Evolutionary conservation across 371 early-diverging fungal species (phyloP).

Genomic region (Dentiscutata heterogama): DNA sequence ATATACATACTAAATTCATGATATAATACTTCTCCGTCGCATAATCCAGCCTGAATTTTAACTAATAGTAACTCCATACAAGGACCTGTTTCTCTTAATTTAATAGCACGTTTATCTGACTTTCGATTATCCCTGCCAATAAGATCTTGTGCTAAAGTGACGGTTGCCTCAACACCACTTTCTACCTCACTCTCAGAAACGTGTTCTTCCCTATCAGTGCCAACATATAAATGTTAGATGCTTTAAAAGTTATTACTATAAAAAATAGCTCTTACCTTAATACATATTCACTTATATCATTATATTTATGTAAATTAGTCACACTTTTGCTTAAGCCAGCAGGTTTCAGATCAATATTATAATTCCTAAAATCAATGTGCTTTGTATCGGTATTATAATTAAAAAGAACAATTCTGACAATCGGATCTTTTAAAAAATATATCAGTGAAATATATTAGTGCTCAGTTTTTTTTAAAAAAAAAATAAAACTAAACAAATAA

Average conservation of each 20-base stretch:
- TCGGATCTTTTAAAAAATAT: conserved; percentile 70
- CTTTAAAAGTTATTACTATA: not conserved
- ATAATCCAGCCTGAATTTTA: conserved; percentile 94
- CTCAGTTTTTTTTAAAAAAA: too few species aligned
- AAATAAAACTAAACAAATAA: too few species aligned
- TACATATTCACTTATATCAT: conserved; percentile 94
- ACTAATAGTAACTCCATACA: conserved; percentile 87
- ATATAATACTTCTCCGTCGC: conserved; percentile 93
- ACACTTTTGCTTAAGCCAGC: conserved; percentile 93
- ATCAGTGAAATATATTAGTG: too few species aligned
- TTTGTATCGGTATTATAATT: conserved; percentile 89
- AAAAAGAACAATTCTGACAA: conserved; percentile 88
- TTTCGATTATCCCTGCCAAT: conserved; percentile 78
- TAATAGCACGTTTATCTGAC: conserved; percentile 87
- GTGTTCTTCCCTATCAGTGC: conserved; percentile 70
- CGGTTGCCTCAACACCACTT: conserved; percentile 83
- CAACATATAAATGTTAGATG: not conserved
- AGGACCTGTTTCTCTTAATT: conserved; percentile 93
- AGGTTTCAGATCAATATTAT: conserved; percentile 86
- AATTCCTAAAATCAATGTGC: conserved; percentile 93
- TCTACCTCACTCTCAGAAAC: conserved; percentile 95
- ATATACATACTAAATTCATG: conserved; percentile 70
- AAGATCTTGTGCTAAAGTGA: conserved; percentile 85
- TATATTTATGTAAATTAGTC: conserved; percentile 81
- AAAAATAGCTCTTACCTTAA: conserved; percentile 59